Base-by-base conservation (phyloP, 2,329 filamentous ascomycete genomes). In the Diplodia seriata region DNA sequence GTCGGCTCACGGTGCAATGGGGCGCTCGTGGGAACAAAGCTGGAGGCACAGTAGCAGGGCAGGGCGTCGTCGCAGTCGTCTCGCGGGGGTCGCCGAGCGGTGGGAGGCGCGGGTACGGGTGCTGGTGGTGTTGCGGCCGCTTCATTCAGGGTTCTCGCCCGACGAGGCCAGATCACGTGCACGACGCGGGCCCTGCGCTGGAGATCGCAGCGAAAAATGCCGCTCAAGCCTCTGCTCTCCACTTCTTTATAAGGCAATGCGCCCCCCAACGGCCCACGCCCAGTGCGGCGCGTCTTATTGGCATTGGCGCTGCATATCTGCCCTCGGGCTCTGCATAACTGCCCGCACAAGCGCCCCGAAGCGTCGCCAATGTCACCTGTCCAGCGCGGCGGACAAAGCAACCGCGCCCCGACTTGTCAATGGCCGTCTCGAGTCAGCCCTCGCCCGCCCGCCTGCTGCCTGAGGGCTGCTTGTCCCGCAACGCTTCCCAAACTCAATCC, bases 81-180 rank as follows among this genome's bases (percentile, higher is more conserved):
- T 63, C 47, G 59, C 59, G 59, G 31, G 47, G 59, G 59, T 47
- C 50, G 59, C 59, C 59, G 59, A 40, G 59, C 47, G 59, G 59
- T 40, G 59, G 59, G 47, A 51, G 59, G 59, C 59, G 59, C 59
- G 59, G 59, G 47, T 63, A 33, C 56, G 47, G 59, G 59, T 63
- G 47, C 59, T 63, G 59, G 59, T 63, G 59, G 59, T 63, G 59
- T 63, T 63, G 59, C 57, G 57, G 57, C 57, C 57, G 57, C 57
- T 62, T 62, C 59, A 63, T 63, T 63, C 59, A 63, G 59, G 59
- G 59, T 63, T 63, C 59, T 63, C 59, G 59, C 59, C 59, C 59
- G 59, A 63, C 59, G 47, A 63, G 59, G 59, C 57, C 59, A 36
- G 31, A 29, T 63, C 59, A 63, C 59, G 59, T 63, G 59, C 59